These are phyloP conservation scores for Copromyces sp. DNA, from an alignment of 495 filamentous ascomycete genomes.

Conservation along the genomic window DNA sequence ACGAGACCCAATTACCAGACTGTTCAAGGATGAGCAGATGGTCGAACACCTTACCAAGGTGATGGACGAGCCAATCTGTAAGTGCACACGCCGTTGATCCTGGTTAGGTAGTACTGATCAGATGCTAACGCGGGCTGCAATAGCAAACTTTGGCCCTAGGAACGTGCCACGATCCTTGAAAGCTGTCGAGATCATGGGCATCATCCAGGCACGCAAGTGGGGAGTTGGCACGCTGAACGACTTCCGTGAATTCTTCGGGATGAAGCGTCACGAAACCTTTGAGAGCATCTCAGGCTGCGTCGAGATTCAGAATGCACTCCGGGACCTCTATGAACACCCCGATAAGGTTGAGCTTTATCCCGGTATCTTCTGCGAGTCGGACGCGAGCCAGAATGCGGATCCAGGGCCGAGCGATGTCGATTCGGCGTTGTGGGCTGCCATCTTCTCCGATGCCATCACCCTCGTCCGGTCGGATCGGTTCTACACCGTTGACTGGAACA, in stretches of 20 bases:
- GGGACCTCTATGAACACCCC: conserved; percentile 64
- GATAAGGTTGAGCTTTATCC: conserved; percentile 44
- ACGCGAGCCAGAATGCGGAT: neutral
- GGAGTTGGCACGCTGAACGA: conserved; percentile 71
- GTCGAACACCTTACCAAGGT: conserved; percentile 50
- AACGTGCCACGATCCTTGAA: conserved; percentile 59
- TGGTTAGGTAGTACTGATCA: conserved; percentile 35
- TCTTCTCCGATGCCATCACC: conserved; percentile 71
- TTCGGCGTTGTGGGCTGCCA: conserved; percentile 57
- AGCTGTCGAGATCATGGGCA: conserved; percentile 65
- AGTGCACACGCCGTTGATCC: conserved; percentile 47
- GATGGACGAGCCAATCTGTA: conserved; percentile 48
- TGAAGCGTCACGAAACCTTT: conserved; percentile 58
- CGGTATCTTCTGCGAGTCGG: conserved; percentile 53
- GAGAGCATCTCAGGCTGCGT: conserved; percentile 65
- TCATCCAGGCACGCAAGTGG: conserved; percentile 68
- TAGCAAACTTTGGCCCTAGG: conserved; percentile 50
- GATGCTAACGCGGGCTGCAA: conserved; percentile 44
- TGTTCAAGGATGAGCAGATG: conserved; percentile 51
- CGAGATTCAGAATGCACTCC: conserved; percentile 54
- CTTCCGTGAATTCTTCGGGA: conserved; percentile 63
- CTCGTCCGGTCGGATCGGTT: conserved; percentile 74
- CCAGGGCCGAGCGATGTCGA: conserved; percentile 41
- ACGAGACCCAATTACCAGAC: conserved; percentile 40
- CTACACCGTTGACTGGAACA: conserved; percentile 59